These are phyloP conservation scores for Diaporthe amygdali DNA, from an alignment of 2,329 filamentous ascomycete species.

Conservation along the genomic window DNA sequence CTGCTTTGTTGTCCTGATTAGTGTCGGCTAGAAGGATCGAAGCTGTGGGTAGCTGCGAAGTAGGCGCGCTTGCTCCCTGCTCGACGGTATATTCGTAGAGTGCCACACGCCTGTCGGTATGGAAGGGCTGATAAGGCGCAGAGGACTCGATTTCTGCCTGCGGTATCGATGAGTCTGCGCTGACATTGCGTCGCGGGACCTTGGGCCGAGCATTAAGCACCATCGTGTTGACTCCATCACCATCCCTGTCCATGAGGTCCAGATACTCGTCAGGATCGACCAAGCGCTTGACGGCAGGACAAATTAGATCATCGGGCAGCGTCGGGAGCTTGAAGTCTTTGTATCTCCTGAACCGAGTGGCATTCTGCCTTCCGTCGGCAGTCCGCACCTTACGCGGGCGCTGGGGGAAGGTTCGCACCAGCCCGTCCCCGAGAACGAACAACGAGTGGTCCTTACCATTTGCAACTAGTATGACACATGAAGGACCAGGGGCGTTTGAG, in stretches of 20 bases:
- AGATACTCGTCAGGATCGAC: conserved; percentile 63
- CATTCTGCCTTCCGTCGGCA: conserved; percentile 56
- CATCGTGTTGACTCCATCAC: conserved; percentile 60
- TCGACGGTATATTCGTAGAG: conserved; percentile 67
- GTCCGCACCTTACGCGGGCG: conserved; percentile 61
- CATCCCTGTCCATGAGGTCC: conserved; percentile 57
- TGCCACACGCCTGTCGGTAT: conserved; percentile 85
- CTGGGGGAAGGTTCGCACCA: conserved; percentile 69
- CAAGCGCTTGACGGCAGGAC: conserved; percentile 60
- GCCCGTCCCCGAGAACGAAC: conserved; percentile 68
- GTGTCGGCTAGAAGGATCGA: conserved; percentile 47
- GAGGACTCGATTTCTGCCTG: conserved; percentile 94
- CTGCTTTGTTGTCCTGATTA: conserved; percentile 44
- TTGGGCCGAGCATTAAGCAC: conserved; percentile 51
- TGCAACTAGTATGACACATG: conserved; percentile 70
- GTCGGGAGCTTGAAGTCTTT: conserved; percentile 71
- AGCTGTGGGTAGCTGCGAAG: conserved; percentile 38
- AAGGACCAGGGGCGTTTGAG: conserved; percentile 56
- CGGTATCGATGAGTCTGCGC: conserved; percentile 68
- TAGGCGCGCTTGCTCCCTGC: conserved; percentile 17
- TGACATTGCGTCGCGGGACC: conserved; percentile 43
- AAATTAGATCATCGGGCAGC: conserved; percentile 64
- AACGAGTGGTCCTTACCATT: conserved; percentile 67
- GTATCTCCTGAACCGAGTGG: conserved; percentile 62
- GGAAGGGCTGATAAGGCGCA: conserved; percentile 93